phyloP scores from a whole-genome alignment of 352 stramenopile genomes.

The Achlya hypogyna region DNA sequence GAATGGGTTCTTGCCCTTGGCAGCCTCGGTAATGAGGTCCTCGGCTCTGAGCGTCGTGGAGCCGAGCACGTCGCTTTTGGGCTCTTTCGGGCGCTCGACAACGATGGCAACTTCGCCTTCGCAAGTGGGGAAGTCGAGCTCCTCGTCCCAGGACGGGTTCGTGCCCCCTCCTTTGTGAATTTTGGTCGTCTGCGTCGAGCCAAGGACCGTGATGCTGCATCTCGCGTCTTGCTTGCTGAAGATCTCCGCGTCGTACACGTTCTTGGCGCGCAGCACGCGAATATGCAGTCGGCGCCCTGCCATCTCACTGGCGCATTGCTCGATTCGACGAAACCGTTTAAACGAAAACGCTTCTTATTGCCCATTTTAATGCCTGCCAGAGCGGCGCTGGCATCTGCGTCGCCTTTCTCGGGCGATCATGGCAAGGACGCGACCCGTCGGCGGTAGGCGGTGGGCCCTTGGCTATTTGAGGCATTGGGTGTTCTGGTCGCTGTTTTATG shows the following conservation, averaged over 20 bases:
- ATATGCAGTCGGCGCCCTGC: not conserved
- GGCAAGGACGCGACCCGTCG: not conserved
- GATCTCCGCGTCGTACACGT: not conserved
- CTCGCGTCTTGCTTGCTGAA: conserved; percentile 1
- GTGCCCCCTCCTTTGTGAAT: not conserved
- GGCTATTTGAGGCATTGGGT: not conserved
- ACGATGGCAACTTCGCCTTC: not conserved
- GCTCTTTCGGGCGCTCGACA: not conserved
- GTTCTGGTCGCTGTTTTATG: not conserved
- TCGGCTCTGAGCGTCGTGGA: not conserved
- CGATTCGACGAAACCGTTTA: too few species aligned
- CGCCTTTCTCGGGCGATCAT: too few species aligned
- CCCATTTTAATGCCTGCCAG: too few species aligned
- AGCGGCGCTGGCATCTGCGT: too few species aligned
- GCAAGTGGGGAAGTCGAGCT: not conserved
- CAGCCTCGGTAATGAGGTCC: not conserved
- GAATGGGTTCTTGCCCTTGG: not conserved
- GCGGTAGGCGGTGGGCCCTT: not conserved
- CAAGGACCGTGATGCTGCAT: not conserved
- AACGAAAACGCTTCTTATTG: too few species aligned
- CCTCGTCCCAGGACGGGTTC: conserved; percentile 5
- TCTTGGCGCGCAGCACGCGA: not conserved
- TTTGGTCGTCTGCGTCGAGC: not conserved
- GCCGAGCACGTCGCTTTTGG: not conserved
- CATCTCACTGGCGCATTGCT: too few species aligned